Percentiles rank a stretch among this genome's conserved stretches.
Evolutionary conservation across 2,329 filamentous ascomycete genomes (phyloP).

Genomic region (Elsinoe perseae): DNA sequence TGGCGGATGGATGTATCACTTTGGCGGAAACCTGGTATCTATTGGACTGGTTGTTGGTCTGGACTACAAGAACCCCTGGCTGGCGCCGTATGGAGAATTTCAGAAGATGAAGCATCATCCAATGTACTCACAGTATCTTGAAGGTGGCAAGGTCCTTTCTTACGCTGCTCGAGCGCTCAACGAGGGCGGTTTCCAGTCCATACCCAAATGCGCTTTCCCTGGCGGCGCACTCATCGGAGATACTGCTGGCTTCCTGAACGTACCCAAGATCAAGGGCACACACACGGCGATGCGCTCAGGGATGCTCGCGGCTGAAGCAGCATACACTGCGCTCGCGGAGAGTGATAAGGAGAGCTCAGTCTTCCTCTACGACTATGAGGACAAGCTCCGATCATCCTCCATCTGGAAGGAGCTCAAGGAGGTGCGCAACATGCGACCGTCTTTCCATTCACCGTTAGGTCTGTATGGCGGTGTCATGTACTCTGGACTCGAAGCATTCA

Average conservation of each 20-base stretch:
- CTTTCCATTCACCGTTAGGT: conserved; percentile 81
- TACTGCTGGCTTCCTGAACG: conserved; percentile 91
- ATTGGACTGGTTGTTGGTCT: conserved; percentile 86
- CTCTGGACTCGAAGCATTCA: conserved; percentile 82
- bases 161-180: conserved; percentile 88
- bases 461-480: conserved; percentile 86
- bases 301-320: conserved; percentile 89
- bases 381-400: conserved; percentile 70
- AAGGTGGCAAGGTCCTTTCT: conserved; percentile 94
- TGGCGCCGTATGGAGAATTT: conserved; percentile 92
- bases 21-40: conserved; percentile 91
- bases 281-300: conserved; percentile 97
- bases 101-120: conserved; percentile 98
- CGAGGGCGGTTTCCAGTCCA: conserved; percentile 95
- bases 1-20: conserved; percentile 99
- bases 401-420: conserved; percentile 94
- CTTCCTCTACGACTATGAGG: conserved; percentile 92
- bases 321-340: conserved; percentile 63
- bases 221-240: conserved; percentile 93
- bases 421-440: conserved; percentile 95
- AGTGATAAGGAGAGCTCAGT: conserved; percentile 57
- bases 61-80: conserved; percentile 94
- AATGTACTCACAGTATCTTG: conserved; percentile 75
- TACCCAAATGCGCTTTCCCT: conserved; percentile 93
- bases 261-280: conserved; percentile 97